Evolutionary conservation across 2,329 filamentous ascomycete species (phyloP).

Genomic region (Neospermospora avenae): DNA sequence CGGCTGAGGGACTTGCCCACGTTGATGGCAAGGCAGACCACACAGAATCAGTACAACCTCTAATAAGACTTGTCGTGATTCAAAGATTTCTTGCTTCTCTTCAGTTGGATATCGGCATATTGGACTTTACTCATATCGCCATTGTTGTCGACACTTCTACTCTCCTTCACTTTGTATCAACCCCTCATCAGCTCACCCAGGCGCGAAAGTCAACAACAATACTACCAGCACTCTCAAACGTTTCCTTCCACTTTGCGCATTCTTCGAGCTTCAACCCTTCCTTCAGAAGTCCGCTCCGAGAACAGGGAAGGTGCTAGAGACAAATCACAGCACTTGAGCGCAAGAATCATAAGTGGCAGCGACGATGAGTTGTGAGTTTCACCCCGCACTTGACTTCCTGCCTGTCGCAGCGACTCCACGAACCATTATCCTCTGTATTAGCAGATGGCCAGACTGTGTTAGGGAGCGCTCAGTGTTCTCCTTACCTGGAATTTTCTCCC

Average conservation of each 20-base stretch:
- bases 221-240: neutral
- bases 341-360: conserved; percentile 19
- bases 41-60: neutral
- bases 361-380: conserved; percentile 36
- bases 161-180: neutral
- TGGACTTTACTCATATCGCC: neutral
- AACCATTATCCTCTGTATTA: conserved; percentile 4
- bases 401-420: neutral
- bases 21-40: conserved; percentile 4
- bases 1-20: conserved; percentile 5
- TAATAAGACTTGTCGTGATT: neutral
- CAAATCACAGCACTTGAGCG: conserved; percentile 9
- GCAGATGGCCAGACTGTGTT: conserved; percentile 11
- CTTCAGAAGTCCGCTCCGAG: neutral
- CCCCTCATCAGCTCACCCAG: conserved; percentile 1
- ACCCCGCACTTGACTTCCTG: conserved; percentile 9
- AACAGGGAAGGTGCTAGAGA: neutral
- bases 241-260: neutral
- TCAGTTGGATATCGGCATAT: neutral
- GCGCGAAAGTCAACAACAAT: conserved; percentile 3
- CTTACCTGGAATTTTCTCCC: conserved; percentile 9
- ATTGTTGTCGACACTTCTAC: neutral
- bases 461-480: conserved; percentile 4
- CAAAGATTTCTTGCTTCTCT: neutral
- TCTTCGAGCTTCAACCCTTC: neutral